phyloP scores from a whole-genome alignment of 1,284 basidiomycete genomes.

The Lentinula novae-zelandiae region DNA sequence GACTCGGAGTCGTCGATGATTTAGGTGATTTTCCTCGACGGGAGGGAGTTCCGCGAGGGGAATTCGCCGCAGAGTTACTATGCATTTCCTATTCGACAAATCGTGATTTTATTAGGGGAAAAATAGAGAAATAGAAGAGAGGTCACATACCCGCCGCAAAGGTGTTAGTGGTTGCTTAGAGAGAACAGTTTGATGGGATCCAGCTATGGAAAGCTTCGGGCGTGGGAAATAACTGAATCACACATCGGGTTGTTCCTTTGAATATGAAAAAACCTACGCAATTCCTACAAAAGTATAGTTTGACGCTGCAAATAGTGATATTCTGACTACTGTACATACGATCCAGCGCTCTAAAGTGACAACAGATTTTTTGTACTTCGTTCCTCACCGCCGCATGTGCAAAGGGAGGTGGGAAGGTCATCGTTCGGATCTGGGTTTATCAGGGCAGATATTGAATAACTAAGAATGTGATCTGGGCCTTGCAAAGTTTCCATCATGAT shows the following conservation, averaged over 20 bases:
- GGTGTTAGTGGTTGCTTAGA: conserved; percentile 12
- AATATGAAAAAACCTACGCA: neutral
- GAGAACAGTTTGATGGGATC: neutral
- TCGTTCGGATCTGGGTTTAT: conserved; percentile 6
- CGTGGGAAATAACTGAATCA: neutral
- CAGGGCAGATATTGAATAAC: conserved; percentile 1
- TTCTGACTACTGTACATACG: neutral
- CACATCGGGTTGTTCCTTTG: neutral
- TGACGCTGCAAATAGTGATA: neutral
- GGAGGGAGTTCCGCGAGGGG: conserved; percentile 51
- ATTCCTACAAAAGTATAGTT: neutral
- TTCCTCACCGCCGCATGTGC: neutral
- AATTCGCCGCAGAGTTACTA: conserved; percentile 38
- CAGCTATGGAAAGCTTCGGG: neutral
- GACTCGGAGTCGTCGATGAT: conserved; percentile 38
- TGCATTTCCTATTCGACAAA: conserved; percentile 33
- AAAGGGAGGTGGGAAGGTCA: conserved; percentile 6
- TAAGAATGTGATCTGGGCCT: neutral
- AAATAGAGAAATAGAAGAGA: neutral
- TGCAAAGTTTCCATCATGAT: neutral
- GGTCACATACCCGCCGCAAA: conserved; percentile 1
- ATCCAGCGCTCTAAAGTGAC: neutral
- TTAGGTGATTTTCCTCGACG: conserved; percentile 55
- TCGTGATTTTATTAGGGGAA: conserved; percentile 8
- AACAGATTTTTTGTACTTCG: conserved; percentile 10